Evolutionary conservation across 495 filamentous ascomycete genomes (phyloP).

Genomic region (Penicillium lividum): DNA sequence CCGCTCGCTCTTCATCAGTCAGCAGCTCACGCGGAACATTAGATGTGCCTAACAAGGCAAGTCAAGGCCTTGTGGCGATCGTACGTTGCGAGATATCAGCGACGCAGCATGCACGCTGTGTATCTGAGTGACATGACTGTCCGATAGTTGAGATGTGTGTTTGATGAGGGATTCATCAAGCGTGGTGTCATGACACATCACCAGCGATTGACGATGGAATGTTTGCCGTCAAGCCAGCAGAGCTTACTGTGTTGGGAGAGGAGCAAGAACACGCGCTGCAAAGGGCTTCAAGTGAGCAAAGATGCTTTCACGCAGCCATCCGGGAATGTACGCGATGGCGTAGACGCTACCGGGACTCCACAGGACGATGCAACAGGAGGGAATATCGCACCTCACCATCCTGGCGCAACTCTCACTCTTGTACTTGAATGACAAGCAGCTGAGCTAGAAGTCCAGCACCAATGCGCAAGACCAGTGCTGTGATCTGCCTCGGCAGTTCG

Average conservation of each 20-base stretch:
- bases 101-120: too few relatives aligned
- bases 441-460: slow-evolving; percentile 1
- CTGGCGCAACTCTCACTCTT: background rate
- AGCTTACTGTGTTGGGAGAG: background rate
- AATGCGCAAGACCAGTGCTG: slow-evolving; percentile 3
- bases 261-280: background rate
- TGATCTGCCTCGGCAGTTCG: slow-evolving; percentile 4
- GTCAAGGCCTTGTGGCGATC: too few relatives aligned
- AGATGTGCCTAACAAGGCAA: too few relatives aligned
- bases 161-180: too few relatives aligned
- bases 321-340: background rate
- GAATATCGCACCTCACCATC: background rate
- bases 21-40: too few relatives aligned
- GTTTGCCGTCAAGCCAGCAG: too few relatives aligned
- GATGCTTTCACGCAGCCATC: background rate
- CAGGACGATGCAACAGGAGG: slow-evolving; percentile 5
- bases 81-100: too few relatives aligned
- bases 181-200: too few relatives aligned
- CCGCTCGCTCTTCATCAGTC: too few relatives aligned
- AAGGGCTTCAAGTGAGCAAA: background rate
- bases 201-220: too few relatives aligned
- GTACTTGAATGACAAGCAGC: background rate
- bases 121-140: too few relatives aligned
- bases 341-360: background rate
- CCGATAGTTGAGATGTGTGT: too few relatives aligned